Base-by-base conservation (phyloP, 2,329 filamentous ascomycete genomes). In the Ophiostoma perfectum region DNA sequence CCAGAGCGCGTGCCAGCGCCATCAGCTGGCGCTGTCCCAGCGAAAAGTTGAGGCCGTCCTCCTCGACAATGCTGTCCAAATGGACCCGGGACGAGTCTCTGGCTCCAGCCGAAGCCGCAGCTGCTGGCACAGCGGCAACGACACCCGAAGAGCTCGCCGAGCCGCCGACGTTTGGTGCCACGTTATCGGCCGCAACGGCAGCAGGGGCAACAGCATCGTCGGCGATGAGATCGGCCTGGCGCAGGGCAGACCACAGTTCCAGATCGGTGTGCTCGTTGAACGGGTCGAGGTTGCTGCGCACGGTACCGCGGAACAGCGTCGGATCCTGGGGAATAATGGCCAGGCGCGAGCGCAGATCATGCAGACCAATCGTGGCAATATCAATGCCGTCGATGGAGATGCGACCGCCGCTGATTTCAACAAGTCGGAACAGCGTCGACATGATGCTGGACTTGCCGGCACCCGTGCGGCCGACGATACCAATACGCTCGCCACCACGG, bases 11-110 rank as follows among this genome's bases (percentile, higher is more conserved):
- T 0, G 93, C 93, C 0, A 99, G 84, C 0, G 95, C 95, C 90
- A 98, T 96, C 65, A 98, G 86, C 78, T 98, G 95, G 3, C 95
- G 88, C 80, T 98, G 94, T 6, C 94, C 94, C 9, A 98, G 88
- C 0, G 92, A 96, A 81, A 97, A 97, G 79, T 98, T 98, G 70
- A 97, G 84, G 0, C 95, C 95, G 79, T 97, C 94, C 76, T 98
- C 95, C 74, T 97, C 93, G 2, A 98, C 94, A 1, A 87, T 75
- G 16, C 86, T 90, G 78, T 98, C 94, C 36, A 99, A 88, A 72
- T 92, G 88, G 70, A 97, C 90, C 68, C 90, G 87, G 9, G 49
- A 55, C n/a, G 49, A 27, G 49, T 55, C 49, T 55, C 14, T 55
- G 49, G 12, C 12, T 4, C n/a, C n/a, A 14, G 45, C 45, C 14